Evolutionary conservation across 2,329 filamentous ascomycete genomes (phyloP), one percentile per base, ranked within the genome.

Genomic region (Orbilia ellipsospora): DNA sequence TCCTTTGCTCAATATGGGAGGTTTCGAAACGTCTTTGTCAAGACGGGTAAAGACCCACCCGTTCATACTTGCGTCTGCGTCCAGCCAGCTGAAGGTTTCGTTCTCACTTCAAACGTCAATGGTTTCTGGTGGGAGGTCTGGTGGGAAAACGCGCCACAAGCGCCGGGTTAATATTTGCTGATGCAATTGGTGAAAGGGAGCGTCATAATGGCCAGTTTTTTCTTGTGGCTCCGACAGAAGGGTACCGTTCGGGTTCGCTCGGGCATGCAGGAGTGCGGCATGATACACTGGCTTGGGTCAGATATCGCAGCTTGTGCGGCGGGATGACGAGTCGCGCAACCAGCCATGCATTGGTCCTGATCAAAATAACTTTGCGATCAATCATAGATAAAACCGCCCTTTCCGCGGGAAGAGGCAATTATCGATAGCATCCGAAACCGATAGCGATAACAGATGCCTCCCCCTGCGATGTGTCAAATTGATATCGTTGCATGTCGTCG

Each of bases 11-110:
- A 66, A 73, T 73, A 28, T 56, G 40, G 13, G 42, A 63, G 42
- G 63, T 74, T 74, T 74, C 70, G 63, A 74, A 68, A 68, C 70
- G 64, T 68, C 64, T 74, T 67, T 55, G 20, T 31, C 55, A 54
- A 57, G 69, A 66, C 69, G 56, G 62, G 51, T 13, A 52, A 73
- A 31, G 62, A 56, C 69, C 69, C 56, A 73, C 61, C 20, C n/a
- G 45, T 23, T 28, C 31, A 44, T 15, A 56, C 44, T 40, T 48
- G 45, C 45, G 45, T 36, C 31, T 36, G 31, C 31, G 31, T 36
- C 31, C 10, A 2, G 2, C 31, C 1, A 36, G 31, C 31, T 36
- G 52, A 31, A 23, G 40, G 20, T 44, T 55, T n/a, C 28, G 63
- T 42, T 36, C 45, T 40, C 31, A 42, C 60, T 70, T 52, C 66